Evolutionary conservation across 768 basidiomycete genomes (phyloP).

Genomic region (Boletus insuetus): DNA sequence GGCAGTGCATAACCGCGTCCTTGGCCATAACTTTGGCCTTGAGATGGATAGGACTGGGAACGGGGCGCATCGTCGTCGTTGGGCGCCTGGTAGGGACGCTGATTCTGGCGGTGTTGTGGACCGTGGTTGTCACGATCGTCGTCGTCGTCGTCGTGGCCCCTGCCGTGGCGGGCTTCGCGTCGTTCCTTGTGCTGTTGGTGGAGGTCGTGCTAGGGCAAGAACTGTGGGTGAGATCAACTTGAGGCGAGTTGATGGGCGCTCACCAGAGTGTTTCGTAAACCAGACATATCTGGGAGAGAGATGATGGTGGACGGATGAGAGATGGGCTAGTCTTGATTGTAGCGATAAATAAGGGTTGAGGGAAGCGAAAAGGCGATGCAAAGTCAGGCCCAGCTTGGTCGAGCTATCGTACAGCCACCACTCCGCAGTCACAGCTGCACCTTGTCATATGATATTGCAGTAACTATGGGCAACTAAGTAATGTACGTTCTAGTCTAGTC

Average conservation of each 20-base stretch:
- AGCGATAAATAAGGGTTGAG: neutral
- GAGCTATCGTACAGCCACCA: too few species aligned
- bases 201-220: neutral
- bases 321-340: neutral
- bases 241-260: neutral
- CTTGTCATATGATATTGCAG: too few species aligned
- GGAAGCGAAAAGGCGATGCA: neutral
- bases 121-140: neutral
- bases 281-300: slow-evolving; percentile 12
- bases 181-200: slow-evolving; percentile 13
- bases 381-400: neutral
- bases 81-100: neutral
- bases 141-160: neutral
- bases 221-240: neutral
- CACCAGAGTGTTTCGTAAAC: neutral
- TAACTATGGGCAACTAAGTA: neutral
- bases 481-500: neutral
- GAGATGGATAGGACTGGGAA: too few species aligned
- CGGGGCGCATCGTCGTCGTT: neutral
- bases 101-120: too few species aligned
- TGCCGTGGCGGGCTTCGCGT: slow-evolving; percentile 4
- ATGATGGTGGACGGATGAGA: neutral
- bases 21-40: neutral
- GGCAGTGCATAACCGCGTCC: neutral
- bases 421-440: too few species aligned